A percentile compares a stretch with the other conserved stretches of the same genome.
Evolutionary conservation across 1,284 basidiomycete genomes (phyloP).

Genomic region (Sporisorium iseilematis-ciliati): DNA sequence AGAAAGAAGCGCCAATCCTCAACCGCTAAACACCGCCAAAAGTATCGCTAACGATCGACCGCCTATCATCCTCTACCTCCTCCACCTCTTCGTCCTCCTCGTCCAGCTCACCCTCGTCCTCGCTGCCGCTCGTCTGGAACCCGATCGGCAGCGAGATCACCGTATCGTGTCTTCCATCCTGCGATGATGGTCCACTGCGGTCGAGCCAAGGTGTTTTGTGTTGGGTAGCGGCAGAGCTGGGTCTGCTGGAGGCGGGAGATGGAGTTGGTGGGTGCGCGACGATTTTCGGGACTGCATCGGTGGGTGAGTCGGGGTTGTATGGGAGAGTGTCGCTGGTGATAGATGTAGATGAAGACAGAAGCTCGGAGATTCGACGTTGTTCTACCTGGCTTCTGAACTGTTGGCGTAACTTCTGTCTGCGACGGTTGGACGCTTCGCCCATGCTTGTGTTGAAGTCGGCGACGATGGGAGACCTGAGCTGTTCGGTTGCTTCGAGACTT

Average conservation of each 20-base stretch:
- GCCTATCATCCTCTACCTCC: background rate
- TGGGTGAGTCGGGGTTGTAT: too few species aligned
- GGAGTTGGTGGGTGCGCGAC: constrained; percentile 13
- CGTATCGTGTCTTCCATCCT: constrained; percentile 1
- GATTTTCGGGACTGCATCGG: constrained; percentile 3
- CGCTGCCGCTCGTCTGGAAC: background rate
- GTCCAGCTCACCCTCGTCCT: background rate
- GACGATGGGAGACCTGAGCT: background rate
- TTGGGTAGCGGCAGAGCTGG: too few species aligned
- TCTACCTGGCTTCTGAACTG: constrained; percentile 10
- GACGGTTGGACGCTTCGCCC: constrained; percentile 4
- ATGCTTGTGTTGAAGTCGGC: background rate
- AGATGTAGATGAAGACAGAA: too few species aligned
- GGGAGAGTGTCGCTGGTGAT: too few species aligned
- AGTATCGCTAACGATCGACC: constrained; percentile 9
- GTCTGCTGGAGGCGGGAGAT: too few species aligned
- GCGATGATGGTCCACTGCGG: background rate
- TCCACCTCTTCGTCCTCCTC: background rate
- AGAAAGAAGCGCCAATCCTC: too few species aligned
- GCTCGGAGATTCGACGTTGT: background rate
- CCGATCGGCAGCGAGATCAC: background rate
- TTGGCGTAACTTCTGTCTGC: constrained; percentile 3
- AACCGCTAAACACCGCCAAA: constrained; percentile 4
- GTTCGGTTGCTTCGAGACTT: constrained; percentile 4
- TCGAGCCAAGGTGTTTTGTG: too few species aligned